These are phyloP conservation scores for Neurospora discreta DNA, from an alignment of 495 filamentous ascomycete species.

Conservation along the genomic window DNA sequence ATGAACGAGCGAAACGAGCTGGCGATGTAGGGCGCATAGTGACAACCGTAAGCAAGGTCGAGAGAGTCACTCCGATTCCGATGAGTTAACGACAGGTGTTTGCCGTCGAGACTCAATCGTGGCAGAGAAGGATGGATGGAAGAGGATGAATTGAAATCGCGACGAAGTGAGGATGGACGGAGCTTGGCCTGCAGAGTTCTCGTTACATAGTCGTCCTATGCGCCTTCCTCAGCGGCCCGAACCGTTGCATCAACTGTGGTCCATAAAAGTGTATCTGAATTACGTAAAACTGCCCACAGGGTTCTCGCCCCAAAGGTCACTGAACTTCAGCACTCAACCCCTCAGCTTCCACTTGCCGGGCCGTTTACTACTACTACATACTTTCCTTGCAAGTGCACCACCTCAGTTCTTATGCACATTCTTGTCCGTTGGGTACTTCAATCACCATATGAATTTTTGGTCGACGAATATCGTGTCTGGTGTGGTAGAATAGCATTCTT, in stretches of 20 bases:
- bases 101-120: not conserved
- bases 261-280: not conserved
- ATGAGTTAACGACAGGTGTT: too few relatives aligned
- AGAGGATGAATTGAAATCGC: not conserved
- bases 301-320: not conserved
- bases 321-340: not conserved
- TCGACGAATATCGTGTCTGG: not conserved
- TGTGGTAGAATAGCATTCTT: not conserved
- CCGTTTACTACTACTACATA: too few relatives aligned
- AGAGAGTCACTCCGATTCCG: not conserved
- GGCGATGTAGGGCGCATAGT: not conserved
- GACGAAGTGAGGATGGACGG: not conserved
- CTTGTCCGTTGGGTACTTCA: not conserved
- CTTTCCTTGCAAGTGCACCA: not conserved
- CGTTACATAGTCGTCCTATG: not conserved
- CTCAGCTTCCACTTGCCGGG: too few relatives aligned
- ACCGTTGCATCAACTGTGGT: not conserved
- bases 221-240: not conserved
- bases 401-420: too few relatives aligned
- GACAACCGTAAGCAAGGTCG: not conserved
- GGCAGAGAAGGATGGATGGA: not conserved
- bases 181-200: not conserved
- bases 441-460: not conserved
- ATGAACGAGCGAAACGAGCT: not conserved
- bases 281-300: not conserved